phyloP scores from a whole-genome alignment of 2,329 filamentous ascomycete species.

The Tolypocladium guangdongense region DNA sequence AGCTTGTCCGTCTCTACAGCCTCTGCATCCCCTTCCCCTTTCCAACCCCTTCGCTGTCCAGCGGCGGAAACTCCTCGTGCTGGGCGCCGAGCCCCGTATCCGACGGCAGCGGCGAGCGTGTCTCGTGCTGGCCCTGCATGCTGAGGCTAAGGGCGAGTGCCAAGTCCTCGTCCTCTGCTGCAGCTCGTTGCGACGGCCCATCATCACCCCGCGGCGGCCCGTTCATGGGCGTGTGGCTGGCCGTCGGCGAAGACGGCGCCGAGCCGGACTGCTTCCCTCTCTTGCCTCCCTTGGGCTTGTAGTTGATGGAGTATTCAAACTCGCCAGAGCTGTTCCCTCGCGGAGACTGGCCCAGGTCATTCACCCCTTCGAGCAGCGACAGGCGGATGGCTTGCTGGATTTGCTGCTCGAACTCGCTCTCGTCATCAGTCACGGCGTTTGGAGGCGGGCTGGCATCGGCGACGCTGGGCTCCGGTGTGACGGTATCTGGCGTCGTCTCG shows the following conservation, averaged over 20 bases:
- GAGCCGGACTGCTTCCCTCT: slow-evolving; percentile 25
- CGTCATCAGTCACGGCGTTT: slow-evolving; percentile 17
- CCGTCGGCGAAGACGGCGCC: slow-evolving; percentile 22
- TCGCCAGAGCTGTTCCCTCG: slow-evolving; percentile 34
- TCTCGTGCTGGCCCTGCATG: slow-evolving; percentile 40
- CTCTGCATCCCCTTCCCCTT: slow-evolving; percentile 29
- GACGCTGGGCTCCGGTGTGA: slow-evolving; percentile 45
- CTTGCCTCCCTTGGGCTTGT: slow-evolving; percentile 31
- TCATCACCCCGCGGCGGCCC: slow-evolving; percentile 9
- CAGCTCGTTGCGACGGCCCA: slow-evolving; percentile 8
- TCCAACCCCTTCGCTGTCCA: slow-evolving; percentile 29
- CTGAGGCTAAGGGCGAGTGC: slow-evolving; percentile 51
- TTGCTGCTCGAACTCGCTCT: slow-evolving; percentile 48
- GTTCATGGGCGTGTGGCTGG: slow-evolving; percentile 23
- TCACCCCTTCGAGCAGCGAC: slow-evolving; percentile 45
- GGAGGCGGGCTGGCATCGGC: slow-evolving; percentile 26
- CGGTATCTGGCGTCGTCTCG: slow-evolving; percentile 32
- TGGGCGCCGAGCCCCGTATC: slow-evolving; percentile 7
- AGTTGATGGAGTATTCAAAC: slow-evolving; percentile 40
- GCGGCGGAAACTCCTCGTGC: slow-evolving; percentile 28
- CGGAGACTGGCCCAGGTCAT: slow-evolving; percentile 34
- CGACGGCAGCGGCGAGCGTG: slow-evolving; percentile 3
- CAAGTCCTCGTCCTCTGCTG: slow-evolving; percentile 40
- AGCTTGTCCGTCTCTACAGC: slow-evolving; percentile 10
- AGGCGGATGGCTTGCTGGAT: slow-evolving; percentile 53